Evolutionary conservation across 345 rosid species (phyloP).

Genomic region (Eucalyptus coolabah): DNA sequence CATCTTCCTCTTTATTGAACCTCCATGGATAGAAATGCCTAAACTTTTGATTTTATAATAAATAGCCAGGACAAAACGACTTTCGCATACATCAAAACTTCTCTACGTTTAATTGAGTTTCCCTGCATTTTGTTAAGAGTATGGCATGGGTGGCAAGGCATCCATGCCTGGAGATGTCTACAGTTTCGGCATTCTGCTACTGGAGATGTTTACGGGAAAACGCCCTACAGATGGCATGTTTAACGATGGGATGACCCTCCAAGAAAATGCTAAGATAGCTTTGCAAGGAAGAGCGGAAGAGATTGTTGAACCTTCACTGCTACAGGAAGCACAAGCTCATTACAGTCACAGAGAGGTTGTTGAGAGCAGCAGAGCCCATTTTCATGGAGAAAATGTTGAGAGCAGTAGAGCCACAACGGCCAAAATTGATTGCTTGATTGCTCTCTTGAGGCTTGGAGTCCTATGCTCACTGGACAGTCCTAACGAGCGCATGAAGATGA

Average conservation of each 20-base stretch:
- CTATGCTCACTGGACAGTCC: conserved; percentile 10
- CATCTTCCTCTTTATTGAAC: background rate
- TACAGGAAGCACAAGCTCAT: background rate
- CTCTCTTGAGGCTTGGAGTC: conserved; percentile 6
- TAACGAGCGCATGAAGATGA: background rate
- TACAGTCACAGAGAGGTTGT: background rate
- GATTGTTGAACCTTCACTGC: background rate
- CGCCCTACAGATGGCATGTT: conserved; percentile 15
- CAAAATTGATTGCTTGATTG: background rate
- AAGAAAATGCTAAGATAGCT: background rate
- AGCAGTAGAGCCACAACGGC: background rate
- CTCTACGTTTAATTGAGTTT: background rate
- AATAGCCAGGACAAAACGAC: background rate
- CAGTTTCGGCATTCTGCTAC: conserved; percentile 1
- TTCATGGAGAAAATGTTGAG: background rate
- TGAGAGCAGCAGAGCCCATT: background rate
- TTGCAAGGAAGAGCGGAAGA: background rate
- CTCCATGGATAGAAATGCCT: background rate
- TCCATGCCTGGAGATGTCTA: conserved; percentile 24
- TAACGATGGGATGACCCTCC: conserved; percentile 8
- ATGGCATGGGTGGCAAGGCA: conserved; percentile 22
- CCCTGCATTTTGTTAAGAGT: background rate
- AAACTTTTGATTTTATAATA: background rate
- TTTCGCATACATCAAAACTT: background rate
- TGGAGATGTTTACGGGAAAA: conserved; percentile 30